Base-by-base conservation (phyloP, 768 basidiomycete species). In the Infundibulicybe gibba region DNA sequence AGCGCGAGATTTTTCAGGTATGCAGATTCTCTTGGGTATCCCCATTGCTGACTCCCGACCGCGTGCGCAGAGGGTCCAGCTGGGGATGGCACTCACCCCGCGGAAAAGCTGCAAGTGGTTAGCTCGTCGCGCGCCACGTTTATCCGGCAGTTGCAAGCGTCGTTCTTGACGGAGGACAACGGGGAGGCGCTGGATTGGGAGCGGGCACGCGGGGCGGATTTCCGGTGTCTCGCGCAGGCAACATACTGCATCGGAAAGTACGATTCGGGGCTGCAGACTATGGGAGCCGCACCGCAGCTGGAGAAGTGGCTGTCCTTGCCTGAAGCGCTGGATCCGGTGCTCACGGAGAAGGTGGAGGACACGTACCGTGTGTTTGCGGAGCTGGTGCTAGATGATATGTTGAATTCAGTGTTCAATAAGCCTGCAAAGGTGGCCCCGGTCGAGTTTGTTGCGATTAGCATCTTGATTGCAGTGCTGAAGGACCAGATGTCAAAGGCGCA, bases 1-100 rank as follows among this genome's bases (percentile, higher is more conserved):
- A 87, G 53, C 70, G 85, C 16, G 84, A 86, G 51, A 80, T 87
- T 14, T 87, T 87, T 66, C 84, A 87, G 70, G 88, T 84, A 35
- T 35, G 73, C 43, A n/a, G 3, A 21, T 17, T 3, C 5, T 1
- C 37, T 38, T 21, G 10, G 2, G 41, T 15, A 30, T 17, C 15
- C 9, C 20, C n/a, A n/a, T 19, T 1, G 35, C 44, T 13, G 40
- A 3, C n/a, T n/a, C n/a, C 55, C 38, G 16, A 21, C 17, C 52
- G 15, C 39, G 16, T 35, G 33, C 25, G 16, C 50, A 90, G 84
- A 74, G 87, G 41, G 87, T 90, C 6, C 87, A 89, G 62, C 70
- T 87, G 3, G 87, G 87, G 6, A 83, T 90, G 74, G 85, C 87
- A 0, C 68, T 88, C 25, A 88, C 85, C 0, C 83, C 3, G 81